A percentile compares a stretch with the other conserved stretches of the same genome.
Evolutionary conservation across 2,329 filamentous ascomycete genomes (phyloP).

Genomic region (Xylariaceae sp.): DNA sequence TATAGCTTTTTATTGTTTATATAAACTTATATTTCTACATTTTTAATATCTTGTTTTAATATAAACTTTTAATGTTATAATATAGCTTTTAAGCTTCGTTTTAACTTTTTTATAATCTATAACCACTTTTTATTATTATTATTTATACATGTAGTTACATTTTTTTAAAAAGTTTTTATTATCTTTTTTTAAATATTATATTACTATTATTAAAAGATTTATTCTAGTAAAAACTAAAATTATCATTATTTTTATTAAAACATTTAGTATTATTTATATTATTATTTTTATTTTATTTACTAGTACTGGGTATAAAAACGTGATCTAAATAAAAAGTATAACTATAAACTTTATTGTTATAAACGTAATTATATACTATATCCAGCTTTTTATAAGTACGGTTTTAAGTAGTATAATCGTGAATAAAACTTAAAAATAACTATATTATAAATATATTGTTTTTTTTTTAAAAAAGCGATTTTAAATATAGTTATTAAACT

Average conservation of each 20-base stretch:
- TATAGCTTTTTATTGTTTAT: not conserved
- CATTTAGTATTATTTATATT: not conserved
- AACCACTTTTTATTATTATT: not conserved
- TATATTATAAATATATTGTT: not conserved
- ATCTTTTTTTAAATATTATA: not conserved
- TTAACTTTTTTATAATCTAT: not conserved
- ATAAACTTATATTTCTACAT: not conserved
- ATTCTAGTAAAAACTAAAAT: not conserved
- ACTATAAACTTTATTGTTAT: too few species aligned
- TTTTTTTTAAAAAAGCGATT: not conserved
- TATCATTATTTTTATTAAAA: not conserved
- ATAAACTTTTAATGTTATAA: not conserved
- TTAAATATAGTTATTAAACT: too few species aligned
- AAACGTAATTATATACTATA: too few species aligned
- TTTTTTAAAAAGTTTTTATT: not conserved
- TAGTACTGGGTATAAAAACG: not conserved
- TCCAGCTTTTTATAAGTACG: not conserved
- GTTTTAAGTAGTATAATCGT: not conserved
- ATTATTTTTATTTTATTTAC: conserved; percentile 2
- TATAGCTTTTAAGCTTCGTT: not conserved
- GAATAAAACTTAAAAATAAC: not conserved
- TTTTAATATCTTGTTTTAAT: too few species aligned
- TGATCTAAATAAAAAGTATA: not conserved
- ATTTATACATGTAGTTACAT: not conserved
- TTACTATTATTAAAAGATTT: too few species aligned